Conservation (phyloP, 2,329 filamentous ascomycete species). For the Cercospora sp. region DNA sequence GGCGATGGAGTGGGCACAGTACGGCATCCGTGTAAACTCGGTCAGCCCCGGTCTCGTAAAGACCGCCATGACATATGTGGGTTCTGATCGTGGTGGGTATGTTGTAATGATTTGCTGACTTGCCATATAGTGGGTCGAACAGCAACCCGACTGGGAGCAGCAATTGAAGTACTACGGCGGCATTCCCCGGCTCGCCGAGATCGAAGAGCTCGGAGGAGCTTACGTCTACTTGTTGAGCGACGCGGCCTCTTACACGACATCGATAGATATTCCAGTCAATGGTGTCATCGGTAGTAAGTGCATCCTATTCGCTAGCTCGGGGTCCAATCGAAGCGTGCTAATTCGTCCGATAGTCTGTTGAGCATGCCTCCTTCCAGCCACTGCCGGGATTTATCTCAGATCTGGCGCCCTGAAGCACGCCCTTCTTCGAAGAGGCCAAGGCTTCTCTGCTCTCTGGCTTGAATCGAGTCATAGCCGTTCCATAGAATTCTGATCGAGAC, state of each 20-base stretch:
- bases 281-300: slow-evolving; percentile 24
- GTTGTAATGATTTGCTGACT: not conserved
- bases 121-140: slow-evolving; percentile 38
- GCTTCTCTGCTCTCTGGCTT: not conserved
- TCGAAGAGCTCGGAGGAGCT: slow-evolving; percentile 15
- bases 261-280: slow-evolving; percentile 23
- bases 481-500: not conserved
- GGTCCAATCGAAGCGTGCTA: not conserved
- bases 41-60: slow-evolving; percentile 17
- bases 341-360: not conserved
- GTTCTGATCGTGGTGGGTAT: not conserved
- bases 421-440: not conserved
- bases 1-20: slow-evolving; percentile 44
- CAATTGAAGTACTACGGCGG: slow-evolving; percentile 24
- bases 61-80: slow-evolving; percentile 17
- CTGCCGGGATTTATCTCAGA: not conserved
- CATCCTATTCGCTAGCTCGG: not conserved
- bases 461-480: not conserved
- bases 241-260: slow-evolving; percentile 22
- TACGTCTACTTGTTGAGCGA: slow-evolving; percentile 23
- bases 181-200: slow-evolving; percentile 37
- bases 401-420: not conserved
- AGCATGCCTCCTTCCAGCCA: not conserved
- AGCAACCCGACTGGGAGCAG: slow-evolving; percentile 29
- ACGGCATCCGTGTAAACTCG: slow-evolving; percentile 33